Evolutionary conservation across 1,139 yeast genomes (phyloP).

Genomic region (Debaryomyces subglobosus): DNA sequence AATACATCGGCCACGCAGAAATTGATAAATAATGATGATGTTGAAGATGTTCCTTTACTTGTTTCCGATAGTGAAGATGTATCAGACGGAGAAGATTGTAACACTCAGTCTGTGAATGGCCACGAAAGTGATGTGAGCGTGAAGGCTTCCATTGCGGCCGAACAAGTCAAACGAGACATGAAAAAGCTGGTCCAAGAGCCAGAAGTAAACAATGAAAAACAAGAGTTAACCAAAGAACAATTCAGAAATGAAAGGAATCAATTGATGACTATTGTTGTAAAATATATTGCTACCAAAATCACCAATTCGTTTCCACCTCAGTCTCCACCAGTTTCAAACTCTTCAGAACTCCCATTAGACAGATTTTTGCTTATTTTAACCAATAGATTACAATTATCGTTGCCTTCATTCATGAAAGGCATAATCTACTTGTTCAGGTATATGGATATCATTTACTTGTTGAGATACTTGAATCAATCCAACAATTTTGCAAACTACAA

Average conservation of each 20-base stretch:
- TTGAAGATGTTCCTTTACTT: slow-evolving; percentile 30
- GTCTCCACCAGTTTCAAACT: slow-evolving; percentile 30
- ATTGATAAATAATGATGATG: slow-evolving; percentile 12
- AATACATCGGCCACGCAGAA: slow-evolving; percentile 3
- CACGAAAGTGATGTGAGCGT: slow-evolving; percentile 7
- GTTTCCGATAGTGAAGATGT: slow-evolving; percentile 34
- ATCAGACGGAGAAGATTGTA: slow-evolving; percentile 29
- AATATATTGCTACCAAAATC: slow-evolving; percentile 49
- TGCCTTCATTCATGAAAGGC: slow-evolving; percentile 45
- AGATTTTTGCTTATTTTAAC: slow-evolving; percentile 43
- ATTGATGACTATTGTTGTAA: slow-evolving; percentile 48
- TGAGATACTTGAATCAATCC: slow-evolving; percentile 51
- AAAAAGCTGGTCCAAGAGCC: slow-evolving; percentile 4
- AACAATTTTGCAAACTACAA: slow-evolving; percentile 47
- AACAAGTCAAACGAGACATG: slow-evolving; percentile 12
- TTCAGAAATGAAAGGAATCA: slow-evolving; percentile 28
- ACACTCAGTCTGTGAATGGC: slow-evolving; percentile 2
- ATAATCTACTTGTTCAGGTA: slow-evolving; percentile 49
- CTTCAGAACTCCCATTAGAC: slow-evolving; percentile 45
- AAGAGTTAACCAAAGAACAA: slow-evolving; percentile 12
- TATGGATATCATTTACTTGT: slow-evolving; percentile 52
- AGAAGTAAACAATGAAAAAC: neutral
- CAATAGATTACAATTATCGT: slow-evolving; percentile 40
- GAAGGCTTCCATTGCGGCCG: slow-evolving; percentile 12
- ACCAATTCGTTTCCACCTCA: slow-evolving; percentile 51